Conservation (phyloP, 192 early-diverging fungal genomes). For the Linderina pennispora region DNA sequence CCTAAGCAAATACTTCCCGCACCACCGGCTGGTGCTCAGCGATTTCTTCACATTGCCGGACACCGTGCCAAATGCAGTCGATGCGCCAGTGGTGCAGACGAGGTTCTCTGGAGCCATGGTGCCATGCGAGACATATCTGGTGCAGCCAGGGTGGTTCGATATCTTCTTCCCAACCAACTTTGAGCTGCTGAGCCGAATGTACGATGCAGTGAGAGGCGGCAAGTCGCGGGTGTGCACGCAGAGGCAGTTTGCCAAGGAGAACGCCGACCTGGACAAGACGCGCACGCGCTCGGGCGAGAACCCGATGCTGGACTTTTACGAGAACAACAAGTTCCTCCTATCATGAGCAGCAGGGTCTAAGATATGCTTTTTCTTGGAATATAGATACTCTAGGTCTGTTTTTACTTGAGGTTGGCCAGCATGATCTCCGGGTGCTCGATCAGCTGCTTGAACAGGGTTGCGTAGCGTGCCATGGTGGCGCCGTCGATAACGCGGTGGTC, state of each 20-base stretch:
- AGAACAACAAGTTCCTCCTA: conserved; percentile 71
- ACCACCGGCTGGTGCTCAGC: conserved; percentile 77
- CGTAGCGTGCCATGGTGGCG: conserved; percentile 92
- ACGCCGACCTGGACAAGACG: conserved; percentile 72
- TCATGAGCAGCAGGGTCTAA: conserved; percentile 17
- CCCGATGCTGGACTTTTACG: conserved; percentile 92
- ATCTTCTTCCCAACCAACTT: conserved; percentile 99
- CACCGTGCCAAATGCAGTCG: conserved; percentile 62
- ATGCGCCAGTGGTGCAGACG: conserved; percentile 95
- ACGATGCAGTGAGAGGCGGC: conserved; percentile 45
- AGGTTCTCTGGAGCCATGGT: conserved; percentile 86
- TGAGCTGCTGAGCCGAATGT: conserved; percentile 74
- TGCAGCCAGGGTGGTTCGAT: conserved; percentile 97
- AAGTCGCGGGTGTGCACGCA: conserved; percentile 55
- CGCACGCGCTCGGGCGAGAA: conserved; percentile 83
- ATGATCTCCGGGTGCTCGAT: conserved; percentile 82
- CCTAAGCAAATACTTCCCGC: conserved; percentile 77
- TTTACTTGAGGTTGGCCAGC: conserved; percentile 50
- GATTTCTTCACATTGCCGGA: conserved; percentile 88
- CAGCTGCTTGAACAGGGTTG: conserved; percentile 72
- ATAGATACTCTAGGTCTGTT: not conserved
- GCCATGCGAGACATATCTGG: conserved; percentile 91
- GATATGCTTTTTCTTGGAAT: conserved; percentile 7
- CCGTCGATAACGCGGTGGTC: conserved; percentile 97
- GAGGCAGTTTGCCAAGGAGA: conserved; percentile 66